phyloP scores from a whole-genome alignment of 2,329 filamentous ascomycete genomes.

The Aureobasidium leucospermi region DNA sequence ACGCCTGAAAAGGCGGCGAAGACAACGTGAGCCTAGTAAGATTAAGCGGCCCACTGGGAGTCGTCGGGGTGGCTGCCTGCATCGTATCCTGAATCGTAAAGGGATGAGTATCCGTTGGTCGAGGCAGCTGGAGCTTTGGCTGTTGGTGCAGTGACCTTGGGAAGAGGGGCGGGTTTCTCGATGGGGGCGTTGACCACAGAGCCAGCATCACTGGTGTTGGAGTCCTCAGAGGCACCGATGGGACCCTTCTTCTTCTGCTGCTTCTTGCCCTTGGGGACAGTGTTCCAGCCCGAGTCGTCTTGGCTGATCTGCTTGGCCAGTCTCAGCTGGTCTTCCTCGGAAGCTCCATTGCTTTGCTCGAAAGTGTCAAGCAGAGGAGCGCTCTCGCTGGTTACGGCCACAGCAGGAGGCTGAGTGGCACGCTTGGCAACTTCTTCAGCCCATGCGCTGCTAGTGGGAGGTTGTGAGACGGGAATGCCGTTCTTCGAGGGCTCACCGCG shows the following conservation, averaged over 20 bases:
- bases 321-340: constrained; percentile 55
- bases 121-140: constrained; percentile 5
- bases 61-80: constrained; percentile 27
- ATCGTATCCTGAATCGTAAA: constrained; percentile 13
- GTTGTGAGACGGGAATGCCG: constrained; percentile 48
- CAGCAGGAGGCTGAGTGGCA: constrained; percentile 18
- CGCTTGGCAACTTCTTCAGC: constrained; percentile 27
- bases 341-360: constrained; percentile 41
- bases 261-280: constrained; percentile 50
- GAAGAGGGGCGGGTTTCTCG: constrained; percentile 10
- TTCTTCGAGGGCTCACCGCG: constrained; percentile 80
- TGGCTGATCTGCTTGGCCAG: constrained; percentile 40
- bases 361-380: constrained; percentile 43
- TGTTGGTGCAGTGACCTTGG: constrained; percentile 9
- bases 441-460: constrained; percentile 50
- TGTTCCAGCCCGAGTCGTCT: constrained; percentile 52
- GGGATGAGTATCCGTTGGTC: constrained; percentile 17
- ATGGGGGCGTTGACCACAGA: constrained; percentile 11
- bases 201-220: constrained; percentile 14
- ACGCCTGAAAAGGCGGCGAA: not conserved
- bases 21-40: not conserved
- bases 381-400: constrained; percentile 16
- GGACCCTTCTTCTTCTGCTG: constrained; percentile 43
- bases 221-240: not conserved
- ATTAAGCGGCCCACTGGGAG: constrained; percentile 30